Conservation (phyloP, 2,329 filamentous ascomycete species). For the Aspergillus unguis region DNA sequence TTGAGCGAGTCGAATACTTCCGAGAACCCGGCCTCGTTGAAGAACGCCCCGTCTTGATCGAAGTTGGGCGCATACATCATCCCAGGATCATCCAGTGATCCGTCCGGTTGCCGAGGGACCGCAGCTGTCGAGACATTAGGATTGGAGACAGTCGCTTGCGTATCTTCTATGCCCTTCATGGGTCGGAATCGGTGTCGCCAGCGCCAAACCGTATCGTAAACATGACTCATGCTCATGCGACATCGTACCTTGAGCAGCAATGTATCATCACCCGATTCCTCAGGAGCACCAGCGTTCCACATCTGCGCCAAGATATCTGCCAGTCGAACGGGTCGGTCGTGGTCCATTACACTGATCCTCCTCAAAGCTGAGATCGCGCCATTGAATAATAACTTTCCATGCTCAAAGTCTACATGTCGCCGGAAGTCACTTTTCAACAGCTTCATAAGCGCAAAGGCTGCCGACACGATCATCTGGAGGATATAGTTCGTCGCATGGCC, state of each 20-base stretch:
- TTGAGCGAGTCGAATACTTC: conserved; percentile 85
- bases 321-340: conserved; percentile 61
- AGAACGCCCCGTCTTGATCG: conserved; percentile 36
- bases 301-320: conserved; percentile 63
- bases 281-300: conserved; percentile 52
- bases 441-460: conserved; percentile 61
- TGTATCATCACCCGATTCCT: conserved; percentile 34
- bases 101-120: conserved; percentile 28
- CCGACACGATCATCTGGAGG: conserved; percentile 63
- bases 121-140: conserved; percentile 32
- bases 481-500: conserved; percentile 59
- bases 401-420: conserved; percentile 51
- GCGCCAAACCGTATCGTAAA: conserved; percentile 65
- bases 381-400: conserved; percentile 56
- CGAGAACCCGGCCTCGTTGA: conserved; percentile 53
- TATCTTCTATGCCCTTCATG: conserved; percentile 56
- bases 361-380: conserved; percentile 57
- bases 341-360: conserved; percentile 58
- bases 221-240: conserved; percentile 63
- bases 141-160: conserved; percentile 58
- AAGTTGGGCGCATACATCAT: conserved; percentile 35
- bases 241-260: conserved; percentile 62
- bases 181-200: conserved; percentile 65
- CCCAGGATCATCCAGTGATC: conserved; percentile 28
- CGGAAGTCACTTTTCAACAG: conserved; percentile 62